Percentiles rank a stretch among this genome's conserved stretches.
phyloP scores from a whole-genome alignment of 805 yeast species.

The Pichia nanzhaoensis region DNA sequence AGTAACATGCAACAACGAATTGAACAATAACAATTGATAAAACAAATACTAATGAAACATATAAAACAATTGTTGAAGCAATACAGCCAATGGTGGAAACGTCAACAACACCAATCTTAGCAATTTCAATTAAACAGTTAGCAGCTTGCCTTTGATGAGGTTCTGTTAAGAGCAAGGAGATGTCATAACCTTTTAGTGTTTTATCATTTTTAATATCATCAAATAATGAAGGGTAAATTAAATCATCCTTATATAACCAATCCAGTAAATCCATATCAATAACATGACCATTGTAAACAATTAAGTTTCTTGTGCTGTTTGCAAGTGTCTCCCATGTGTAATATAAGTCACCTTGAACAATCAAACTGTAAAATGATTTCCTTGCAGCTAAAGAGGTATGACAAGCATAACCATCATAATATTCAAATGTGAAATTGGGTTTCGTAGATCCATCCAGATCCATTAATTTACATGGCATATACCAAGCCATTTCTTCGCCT shows the following conservation, averaged over 20 bases:
- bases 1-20: slow-evolving; percentile 82
- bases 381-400: slow-evolving; percentile 74
- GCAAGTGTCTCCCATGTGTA: slow-evolving; percentile 86
- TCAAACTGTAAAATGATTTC: slow-evolving; percentile 51
- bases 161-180: slow-evolving; percentile 64
- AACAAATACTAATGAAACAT: slow-evolving; percentile 76
- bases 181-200: slow-evolving; percentile 67
- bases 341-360: slow-evolving; percentile 65
- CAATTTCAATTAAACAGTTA: slow-evolving; percentile 75
- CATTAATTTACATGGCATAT: slow-evolving; percentile 83
- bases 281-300: slow-evolving; percentile 86
- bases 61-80: slow-evolving; percentile 78
- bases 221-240: slow-evolving; percentile 68
- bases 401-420: slow-evolving; percentile 85
- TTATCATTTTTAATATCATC: slow-evolving; percentile 51
- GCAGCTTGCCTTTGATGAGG: slow-evolving; percentile 66
- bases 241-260: slow-evolving; percentile 66
- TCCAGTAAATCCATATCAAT: slow-evolving; percentile 70
- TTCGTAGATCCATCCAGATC: slow-evolving; percentile 63
- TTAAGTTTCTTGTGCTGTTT: slow-evolving; percentile 63
- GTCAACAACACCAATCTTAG: slow-evolving; percentile 86
- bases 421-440: slow-evolving; percentile 55
- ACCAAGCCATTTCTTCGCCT: slow-evolving; percentile 72
- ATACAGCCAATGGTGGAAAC: slow-evolving; percentile 90
- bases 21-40: slow-evolving; percentile 71